Evolutionary conservation across 2,329 filamentous ascomycete genomes (phyloP).

Genomic region (Arthrobotrys entomopaga): DNA sequence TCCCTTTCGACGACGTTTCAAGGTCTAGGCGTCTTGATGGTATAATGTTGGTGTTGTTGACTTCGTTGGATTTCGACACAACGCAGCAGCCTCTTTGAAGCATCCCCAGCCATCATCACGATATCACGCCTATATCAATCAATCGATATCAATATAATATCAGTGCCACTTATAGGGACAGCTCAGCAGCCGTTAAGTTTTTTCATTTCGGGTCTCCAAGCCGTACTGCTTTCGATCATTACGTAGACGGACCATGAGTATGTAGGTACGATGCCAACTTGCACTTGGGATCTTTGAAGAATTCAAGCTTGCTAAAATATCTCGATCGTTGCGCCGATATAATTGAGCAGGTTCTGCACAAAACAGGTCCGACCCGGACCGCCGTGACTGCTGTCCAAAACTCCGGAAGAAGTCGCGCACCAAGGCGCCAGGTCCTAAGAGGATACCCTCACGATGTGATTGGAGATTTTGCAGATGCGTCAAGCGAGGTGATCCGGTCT

Average conservation of each 20-base stretch:
- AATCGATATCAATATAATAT: slow-evolving; percentile 1
- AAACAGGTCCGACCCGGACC: slow-evolving; percentile 8
- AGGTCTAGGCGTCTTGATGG: slow-evolving; percentile 18
- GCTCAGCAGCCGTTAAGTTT: neutral
- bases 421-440: neutral
- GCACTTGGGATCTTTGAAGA: too few species aligned
- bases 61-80: slow-evolving; percentile 32
- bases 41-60: slow-evolving; percentile 33
- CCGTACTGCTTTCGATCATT: slow-evolving; percentile 23
- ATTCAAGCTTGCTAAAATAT: slow-evolving; percentile 16
- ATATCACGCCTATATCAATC: slow-evolving; percentile 7
- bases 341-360: slow-evolving; percentile 28
- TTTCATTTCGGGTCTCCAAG: slow-evolving; percentile 3
- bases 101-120: slow-evolving; percentile 5
- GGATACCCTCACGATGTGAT: slow-evolving; percentile 29
- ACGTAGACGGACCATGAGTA: neutral
- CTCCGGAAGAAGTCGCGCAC: slow-evolving; percentile 38
- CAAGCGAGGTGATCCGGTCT: slow-evolving; percentile 40
- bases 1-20: too few species aligned
- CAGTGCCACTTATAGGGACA: slow-evolving; percentile 12
- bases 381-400: slow-evolving; percentile 15
- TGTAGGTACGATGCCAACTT: neutral
- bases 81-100: slow-evolving; percentile 10
- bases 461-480: slow-evolving; percentile 32
- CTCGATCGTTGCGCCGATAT: slow-evolving; percentile 25